A percentile compares a stretch with the other conserved stretches of the same genome.
These are phyloP conservation scores for Lyophyllum atratum DNA, from an alignment of 768 basidiomycete genomes.

Conservation along the genomic window DNA sequence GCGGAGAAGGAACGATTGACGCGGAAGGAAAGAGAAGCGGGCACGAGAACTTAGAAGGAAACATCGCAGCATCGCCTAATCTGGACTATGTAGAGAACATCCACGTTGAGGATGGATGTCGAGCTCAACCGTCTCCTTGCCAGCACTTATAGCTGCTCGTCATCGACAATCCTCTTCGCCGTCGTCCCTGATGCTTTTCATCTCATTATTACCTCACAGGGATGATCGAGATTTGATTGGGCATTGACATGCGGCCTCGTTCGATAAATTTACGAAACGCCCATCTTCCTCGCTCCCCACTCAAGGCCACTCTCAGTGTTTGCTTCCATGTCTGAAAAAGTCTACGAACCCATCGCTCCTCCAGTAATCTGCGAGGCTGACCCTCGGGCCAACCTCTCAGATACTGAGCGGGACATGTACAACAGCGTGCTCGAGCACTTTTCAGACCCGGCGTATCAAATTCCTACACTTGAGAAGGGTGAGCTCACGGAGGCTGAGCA, in stretches of 20 bases:
- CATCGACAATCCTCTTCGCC: background rate
- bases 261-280: background rate
- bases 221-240: constrained; percentile 4
- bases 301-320: background rate
- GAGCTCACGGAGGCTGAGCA: constrained; percentile 64
- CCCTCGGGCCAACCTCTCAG: constrained; percentile 39
- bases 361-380: constrained; percentile 26
- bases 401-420: constrained; percentile 50
- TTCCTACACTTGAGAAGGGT: constrained; percentile 50
- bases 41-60: background rate
- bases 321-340: constrained; percentile 23
- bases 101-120: background rate
- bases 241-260: background rate
- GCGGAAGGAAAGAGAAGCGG: constrained; percentile 2
- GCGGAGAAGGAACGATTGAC: background rate
- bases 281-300: background rate
- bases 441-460: constrained; percentile 45
- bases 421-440: constrained; percentile 64
- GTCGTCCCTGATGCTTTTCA: background rate
- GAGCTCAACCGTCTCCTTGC: background rate
- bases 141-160: background rate
- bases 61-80: constrained; percentile 13
- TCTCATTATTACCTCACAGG: background rate
- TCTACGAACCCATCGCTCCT: constrained; percentile 37
- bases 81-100: background rate